A percentile compares a stretch with the other conserved stretches of the same genome.
phyloP scores from a whole-genome alignment of 805 yeast genomes.

The Kluyveromyces siamensis region DNA sequence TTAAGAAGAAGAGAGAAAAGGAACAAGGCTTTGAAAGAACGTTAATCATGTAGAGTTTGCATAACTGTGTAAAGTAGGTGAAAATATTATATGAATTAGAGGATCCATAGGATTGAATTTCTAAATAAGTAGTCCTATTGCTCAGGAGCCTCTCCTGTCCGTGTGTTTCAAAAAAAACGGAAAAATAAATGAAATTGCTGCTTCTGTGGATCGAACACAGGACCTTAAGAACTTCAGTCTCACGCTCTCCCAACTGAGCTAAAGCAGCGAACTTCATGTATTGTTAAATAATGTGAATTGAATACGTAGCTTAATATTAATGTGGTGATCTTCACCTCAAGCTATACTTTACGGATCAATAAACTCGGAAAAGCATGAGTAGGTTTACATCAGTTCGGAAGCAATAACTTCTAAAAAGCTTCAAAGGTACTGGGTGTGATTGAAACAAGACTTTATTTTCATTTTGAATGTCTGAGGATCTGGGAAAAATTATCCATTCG shows the following conservation, averaged over 20 bases:
- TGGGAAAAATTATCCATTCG: slow-evolving; percentile 5
- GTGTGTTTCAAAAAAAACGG: background rate
- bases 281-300: no score
- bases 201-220: slow-evolving; percentile 82
- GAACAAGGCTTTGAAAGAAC: slow-evolving; percentile 86
- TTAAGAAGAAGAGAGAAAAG: slow-evolving; percentile 88
- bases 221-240: slow-evolving; percentile 59
- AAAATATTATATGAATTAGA: background rate
- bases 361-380: no score
- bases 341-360: no score
- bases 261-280: slow-evolving; percentile 26
- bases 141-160: no score
- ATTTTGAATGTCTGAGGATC: background rate
- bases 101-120: background rate
- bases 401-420: no score
- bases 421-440: no score
- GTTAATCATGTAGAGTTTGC: slow-evolving; percentile 33
- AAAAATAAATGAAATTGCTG: slow-evolving; percentile 33
- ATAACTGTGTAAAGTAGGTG: background rate
- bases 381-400: no score
- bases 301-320: no score
- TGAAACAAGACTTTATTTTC: background rate
- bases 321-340: no score
- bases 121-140: background rate
- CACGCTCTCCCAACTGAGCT: slow-evolving; percentile 40